These are phyloP conservation scores for Bonnemaisonia californica DNA, from an alignment of 31 red algal species.

Conservation along the genomic window DNA sequence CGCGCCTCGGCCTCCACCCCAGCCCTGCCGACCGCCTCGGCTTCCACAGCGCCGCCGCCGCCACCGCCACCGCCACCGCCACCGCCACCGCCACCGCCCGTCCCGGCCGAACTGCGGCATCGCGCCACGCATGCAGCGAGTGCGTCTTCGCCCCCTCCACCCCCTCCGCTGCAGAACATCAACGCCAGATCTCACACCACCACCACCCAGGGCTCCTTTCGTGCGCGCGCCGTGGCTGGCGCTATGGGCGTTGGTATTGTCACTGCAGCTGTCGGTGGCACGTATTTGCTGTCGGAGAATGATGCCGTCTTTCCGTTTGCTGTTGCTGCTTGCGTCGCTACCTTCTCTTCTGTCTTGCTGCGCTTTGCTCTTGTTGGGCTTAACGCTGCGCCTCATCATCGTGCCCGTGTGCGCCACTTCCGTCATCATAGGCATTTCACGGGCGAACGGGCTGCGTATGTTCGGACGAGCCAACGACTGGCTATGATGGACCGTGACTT, in stretches of 20 bases:
- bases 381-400: neutral
- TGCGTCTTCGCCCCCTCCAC: slow-evolving; percentile 3
- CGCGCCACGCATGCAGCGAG: neutral
- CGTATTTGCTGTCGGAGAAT: slow-evolving; percentile 60
- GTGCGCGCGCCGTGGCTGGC: slow-evolving; percentile 55
- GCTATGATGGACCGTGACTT: slow-evolving; percentile 95
- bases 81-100: neutral
- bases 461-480: slow-evolving; percentile 79
- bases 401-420: slow-evolving; percentile 51
- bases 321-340: slow-evolving; percentile 65
- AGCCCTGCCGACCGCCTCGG: neutral
- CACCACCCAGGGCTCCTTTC: neutral
- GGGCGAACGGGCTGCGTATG: slow-evolving; percentile 80
- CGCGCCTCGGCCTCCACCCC: too few relatives aligned
- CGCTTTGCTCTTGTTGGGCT: slow-evolving; percentile 52
- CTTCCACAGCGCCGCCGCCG: neutral
- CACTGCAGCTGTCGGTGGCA: slow-evolving; percentile 55
- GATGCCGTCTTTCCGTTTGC: slow-evolving; percentile 57
- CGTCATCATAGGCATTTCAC: slow-evolving; percentile 69
- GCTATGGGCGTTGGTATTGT: slow-evolving; percentile 59
- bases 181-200: neutral
- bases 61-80: neutral
- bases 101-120: neutral
- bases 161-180: neutral
- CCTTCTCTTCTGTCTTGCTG: slow-evolving; percentile 59